Conservation (phyloP, 768 basidiomycete species). For the Coprinopsis strossmayeri region DNA sequence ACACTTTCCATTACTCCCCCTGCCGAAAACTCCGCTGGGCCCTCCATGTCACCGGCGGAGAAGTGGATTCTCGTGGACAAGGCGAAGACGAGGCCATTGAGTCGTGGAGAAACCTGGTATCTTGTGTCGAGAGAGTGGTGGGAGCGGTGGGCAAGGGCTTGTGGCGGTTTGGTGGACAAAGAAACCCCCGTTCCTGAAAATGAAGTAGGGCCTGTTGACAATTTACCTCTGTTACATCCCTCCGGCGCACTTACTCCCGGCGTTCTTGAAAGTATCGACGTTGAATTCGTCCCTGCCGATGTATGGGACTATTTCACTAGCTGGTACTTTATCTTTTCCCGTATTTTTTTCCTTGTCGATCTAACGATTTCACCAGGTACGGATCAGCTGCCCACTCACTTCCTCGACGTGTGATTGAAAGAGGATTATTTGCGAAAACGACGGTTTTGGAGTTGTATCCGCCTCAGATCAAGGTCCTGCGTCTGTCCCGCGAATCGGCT, state of each 20-base stretch:
- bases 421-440: conserved; percentile 40
- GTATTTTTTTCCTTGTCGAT: conserved; percentile 4
- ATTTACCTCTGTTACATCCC: conserved; percentile 53
- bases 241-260: conserved; percentile 39
- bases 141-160: conserved; percentile 68
- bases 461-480: conserved; percentile 52
- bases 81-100: conserved; percentile 42
- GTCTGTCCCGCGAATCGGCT: conserved; percentile 29
- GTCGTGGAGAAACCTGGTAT: conserved; percentile 72
- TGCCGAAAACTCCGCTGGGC: conserved; percentile 16
- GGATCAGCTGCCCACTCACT: conserved; percentile 51
- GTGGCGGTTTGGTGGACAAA: conserved; percentile 63
- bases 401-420: conserved; percentile 59
- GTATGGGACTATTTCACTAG: conserved; percentile 62
- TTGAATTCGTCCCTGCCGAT: conserved; percentile 67
- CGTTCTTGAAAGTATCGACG: conserved; percentile 57
- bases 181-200: conserved; percentile 54
- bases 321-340: conserved; percentile 46
- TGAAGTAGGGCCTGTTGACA: conserved; percentile 72
- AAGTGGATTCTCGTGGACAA: conserved; percentile 47
- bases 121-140: conserved; percentile 69
- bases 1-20: conserved; percentile 21
- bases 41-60: conserved; percentile 29
- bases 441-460: conserved; percentile 68
- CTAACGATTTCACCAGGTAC: conserved; percentile 47